Conservation (phyloP, 73 alveolate species). For the Effrenium voratum region DNA sequence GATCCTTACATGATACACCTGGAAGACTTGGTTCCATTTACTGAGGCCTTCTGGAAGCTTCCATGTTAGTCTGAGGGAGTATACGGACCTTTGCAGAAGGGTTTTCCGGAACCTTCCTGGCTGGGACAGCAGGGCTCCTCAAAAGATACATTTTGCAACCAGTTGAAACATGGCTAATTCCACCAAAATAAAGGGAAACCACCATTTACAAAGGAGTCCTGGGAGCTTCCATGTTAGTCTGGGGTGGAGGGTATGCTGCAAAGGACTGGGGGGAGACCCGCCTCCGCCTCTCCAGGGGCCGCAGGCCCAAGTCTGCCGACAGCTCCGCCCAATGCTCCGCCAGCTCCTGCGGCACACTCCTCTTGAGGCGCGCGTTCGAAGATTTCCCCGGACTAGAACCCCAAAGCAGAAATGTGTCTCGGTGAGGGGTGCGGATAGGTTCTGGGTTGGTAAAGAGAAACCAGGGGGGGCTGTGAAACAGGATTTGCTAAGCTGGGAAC, state of each 20-base stretch:
- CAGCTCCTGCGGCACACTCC: conserved; percentile 23
- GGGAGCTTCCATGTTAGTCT: neutral
- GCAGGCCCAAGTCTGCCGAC: conserved; percentile 9
- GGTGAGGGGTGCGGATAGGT: neutral
- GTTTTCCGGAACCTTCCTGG: neutral
- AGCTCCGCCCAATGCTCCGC: conserved; percentile 8
- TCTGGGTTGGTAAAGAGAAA: neutral
- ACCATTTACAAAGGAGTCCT: neutral
- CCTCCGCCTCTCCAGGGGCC: conserved; percentile 34
- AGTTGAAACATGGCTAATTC: neutral
- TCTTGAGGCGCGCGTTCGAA: no score
- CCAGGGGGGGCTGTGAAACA: no score
- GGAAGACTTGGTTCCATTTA: no score
- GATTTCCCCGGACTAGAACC: neutral
- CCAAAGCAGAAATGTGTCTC: neutral
- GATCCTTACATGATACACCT: no score
- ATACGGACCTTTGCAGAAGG: no score
- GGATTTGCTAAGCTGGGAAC: neutral
- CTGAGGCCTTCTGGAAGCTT: no score
- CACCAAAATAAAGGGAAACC: neutral
- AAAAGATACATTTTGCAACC: neutral
- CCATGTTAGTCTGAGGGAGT: no score
- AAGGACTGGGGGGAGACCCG: no score
- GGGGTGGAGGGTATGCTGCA: no score
- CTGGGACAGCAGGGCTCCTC: neutral